Percentiles rank a stretch among this genome's conserved stretches.
phyloP scores from a whole-genome alignment of 2,329 filamentous ascomycete genomes.

The Aspergillus pseudonomiae region DNA sequence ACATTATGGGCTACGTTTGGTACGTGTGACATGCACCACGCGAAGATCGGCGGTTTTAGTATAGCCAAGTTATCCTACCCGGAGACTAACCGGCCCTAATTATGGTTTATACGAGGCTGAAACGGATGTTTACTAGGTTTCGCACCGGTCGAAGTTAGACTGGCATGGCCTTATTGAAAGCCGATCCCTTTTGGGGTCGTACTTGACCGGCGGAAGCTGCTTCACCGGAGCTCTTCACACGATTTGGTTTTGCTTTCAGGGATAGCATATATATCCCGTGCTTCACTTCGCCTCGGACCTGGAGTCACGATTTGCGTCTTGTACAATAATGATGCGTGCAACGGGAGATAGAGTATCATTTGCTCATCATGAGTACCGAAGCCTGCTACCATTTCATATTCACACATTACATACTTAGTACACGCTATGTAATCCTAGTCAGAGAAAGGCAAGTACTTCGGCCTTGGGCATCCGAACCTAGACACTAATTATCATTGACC shows the following conservation, averaged over 20 bases:
- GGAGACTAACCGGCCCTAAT: neutral
- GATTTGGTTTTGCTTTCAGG: neutral
- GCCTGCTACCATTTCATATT: neutral
- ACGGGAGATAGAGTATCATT: neutral
- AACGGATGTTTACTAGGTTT: no score
- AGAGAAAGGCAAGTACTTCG: no score
- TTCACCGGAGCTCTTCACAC: neutral
- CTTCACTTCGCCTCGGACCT: neutral
- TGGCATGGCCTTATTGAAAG: neutral
- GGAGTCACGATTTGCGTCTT: neutral
- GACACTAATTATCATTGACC: neutral
- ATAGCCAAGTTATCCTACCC: no score
- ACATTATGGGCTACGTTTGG: no score
- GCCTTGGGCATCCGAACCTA: no score
- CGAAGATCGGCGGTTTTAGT: no score
- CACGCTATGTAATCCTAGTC: neutral
- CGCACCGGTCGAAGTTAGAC: neutral
- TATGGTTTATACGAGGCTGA: neutral
- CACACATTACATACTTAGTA: no score
- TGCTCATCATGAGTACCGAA: neutral
- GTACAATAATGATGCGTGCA: neutral
- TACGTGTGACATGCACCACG: no score
- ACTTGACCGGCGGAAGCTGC: neutral
- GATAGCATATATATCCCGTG: neutral
- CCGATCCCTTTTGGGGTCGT: neutral